phyloP scores from a whole-genome alignment of 2,329 filamentous ascomycete genomes.

The Ophiostoma himal-ulmi region DNA sequence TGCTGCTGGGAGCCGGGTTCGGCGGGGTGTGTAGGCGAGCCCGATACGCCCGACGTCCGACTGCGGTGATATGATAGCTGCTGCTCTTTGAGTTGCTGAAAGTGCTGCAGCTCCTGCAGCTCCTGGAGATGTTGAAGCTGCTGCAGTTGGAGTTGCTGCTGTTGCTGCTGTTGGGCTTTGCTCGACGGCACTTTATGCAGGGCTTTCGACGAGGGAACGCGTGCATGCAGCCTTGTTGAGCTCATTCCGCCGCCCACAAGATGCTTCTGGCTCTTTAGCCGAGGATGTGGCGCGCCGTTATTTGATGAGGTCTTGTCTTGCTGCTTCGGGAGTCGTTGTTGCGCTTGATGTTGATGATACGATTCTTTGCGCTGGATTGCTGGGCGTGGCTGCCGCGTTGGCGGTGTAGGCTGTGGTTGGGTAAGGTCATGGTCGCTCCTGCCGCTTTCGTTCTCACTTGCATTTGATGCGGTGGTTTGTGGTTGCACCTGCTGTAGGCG shows the following conservation, averaged over 20 bases:
- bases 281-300: constrained; percentile 33
- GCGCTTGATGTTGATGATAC: constrained; percentile 15
- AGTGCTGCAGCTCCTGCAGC: constrained; percentile 18
- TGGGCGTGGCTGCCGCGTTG: constrained; percentile 9
- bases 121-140: constrained; percentile 26
- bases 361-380: constrained; percentile 10
- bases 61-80: constrained; percentile 32
- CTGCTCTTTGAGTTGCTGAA: constrained; percentile 19
- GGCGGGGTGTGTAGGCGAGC: constrained; percentile 34
- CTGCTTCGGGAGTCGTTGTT: constrained; percentile 1
- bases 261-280: constrained; percentile 39
- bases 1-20: constrained; percentile 28
- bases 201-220: constrained; percentile 48
- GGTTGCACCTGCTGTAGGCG: constrained; percentile 15
- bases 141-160: constrained; percentile 16
- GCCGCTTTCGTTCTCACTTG: constrained; percentile 12
- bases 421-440: constrained; percentile 14
- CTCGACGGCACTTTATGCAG: constrained; percentile 38
- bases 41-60: constrained; percentile 38
- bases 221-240: constrained; percentile 44
- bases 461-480: constrained; percentile 11
- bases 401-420: constrained; percentile 16
- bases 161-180: constrained; percentile 25
- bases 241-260: constrained; percentile 38
- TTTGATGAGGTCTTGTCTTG: constrained; percentile 22